These are phyloP conservation scores for Aspergillus sp. DNA, from an alignment of 2,329 filamentous ascomycete genomes.

Conservation along the genomic window DNA sequence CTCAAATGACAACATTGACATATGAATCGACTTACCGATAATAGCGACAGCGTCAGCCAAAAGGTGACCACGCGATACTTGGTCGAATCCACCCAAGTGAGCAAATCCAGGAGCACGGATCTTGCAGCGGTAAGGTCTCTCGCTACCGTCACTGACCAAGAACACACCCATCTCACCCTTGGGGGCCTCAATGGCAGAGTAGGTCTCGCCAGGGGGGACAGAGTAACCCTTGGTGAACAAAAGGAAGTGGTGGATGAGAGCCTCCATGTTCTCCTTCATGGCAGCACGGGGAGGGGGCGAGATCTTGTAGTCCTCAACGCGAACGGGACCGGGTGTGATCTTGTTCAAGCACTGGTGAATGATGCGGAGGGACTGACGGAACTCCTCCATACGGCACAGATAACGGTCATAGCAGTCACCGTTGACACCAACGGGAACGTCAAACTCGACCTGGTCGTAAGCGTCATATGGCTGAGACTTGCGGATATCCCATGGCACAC, in stretches of 20 bases:
- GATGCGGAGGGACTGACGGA: slow-evolving; percentile 95
- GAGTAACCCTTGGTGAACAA: slow-evolving; percentile 98
- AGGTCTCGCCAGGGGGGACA: slow-evolving; percentile 95
- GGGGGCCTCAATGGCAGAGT: slow-evolving; percentile 96
- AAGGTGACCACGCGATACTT: slow-evolving; percentile 85
- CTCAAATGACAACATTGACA: neutral
- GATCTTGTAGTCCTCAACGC: slow-evolving; percentile 98
- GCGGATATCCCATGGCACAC: slow-evolving; percentile 92
- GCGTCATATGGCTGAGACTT: slow-evolving; percentile 97
- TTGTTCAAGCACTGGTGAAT: slow-evolving; percentile 99
- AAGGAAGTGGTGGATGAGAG: slow-evolving; percentile 97
- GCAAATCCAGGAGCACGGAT: slow-evolving; percentile 96
- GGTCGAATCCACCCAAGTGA: slow-evolving; percentile 90
- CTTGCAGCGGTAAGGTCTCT: slow-evolving; percentile 95
- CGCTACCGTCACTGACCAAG: slow-evolving; percentile 90
- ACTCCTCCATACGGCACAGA: slow-evolving; percentile 98
- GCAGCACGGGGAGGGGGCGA: slow-evolving; percentile 89
- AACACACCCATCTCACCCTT: slow-evolving; percentile 99
- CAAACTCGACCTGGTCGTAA: slow-evolving; percentile 96
- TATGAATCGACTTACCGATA: slow-evolving; percentile 53
- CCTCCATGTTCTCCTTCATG: slow-evolving; percentile 99
- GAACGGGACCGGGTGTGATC: slow-evolving; percentile 91
- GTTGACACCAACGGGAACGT: slow-evolving; percentile 92
- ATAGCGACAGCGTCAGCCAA: slow-evolving; percentile 95
- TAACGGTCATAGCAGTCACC: slow-evolving; percentile 99